phyloP scores from a whole-genome alignment of 2,329 filamentous ascomycete genomes.

The Venturia nashicola region DNA sequence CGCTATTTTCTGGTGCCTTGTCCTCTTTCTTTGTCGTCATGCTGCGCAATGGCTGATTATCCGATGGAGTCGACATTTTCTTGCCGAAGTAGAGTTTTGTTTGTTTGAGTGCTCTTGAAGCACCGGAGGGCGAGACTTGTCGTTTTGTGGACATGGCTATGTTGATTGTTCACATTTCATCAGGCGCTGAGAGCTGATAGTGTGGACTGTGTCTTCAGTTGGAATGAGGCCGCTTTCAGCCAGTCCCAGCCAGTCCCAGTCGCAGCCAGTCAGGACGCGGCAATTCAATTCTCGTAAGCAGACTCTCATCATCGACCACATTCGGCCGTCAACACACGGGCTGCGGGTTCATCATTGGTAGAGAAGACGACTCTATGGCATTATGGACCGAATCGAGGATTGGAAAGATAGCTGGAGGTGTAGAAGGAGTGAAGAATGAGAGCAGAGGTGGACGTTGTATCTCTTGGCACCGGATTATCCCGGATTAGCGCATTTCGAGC shows the following conservation, averaged over 20 bases:
- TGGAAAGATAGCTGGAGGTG: background rate
- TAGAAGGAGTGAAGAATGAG: background rate
- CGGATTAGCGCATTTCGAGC: background rate
- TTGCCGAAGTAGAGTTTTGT: constrained; percentile 4
- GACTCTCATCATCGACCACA: background rate
- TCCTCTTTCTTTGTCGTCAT: background rate
- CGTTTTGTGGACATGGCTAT: constrained; percentile 2
- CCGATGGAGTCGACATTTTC: background rate
- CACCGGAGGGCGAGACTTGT: background rate
- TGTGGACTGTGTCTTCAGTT: background rate
- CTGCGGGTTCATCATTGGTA: background rate
- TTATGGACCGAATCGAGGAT: background rate
- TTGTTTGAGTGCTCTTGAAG: constrained; percentile 1
- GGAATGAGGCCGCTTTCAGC: background rate
- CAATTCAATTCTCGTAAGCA: background rate
- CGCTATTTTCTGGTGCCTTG: background rate
- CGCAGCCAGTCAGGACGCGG: background rate
- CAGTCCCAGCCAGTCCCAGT: too few relatives aligned
- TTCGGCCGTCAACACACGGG: background rate
- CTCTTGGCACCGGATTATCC: background rate
- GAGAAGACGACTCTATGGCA: background rate
- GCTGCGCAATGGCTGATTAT: background rate
- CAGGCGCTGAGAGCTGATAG: background rate
- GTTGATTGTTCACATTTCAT: background rate
- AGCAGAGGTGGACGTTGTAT: background rate